A percentile compares a stretch with the other conserved stretches of the same genome.
These are phyloP conservation scores for Colletotrichum camelliae DNA, from an alignment of 2,329 filamentous ascomycete genomes.

Conservation along the genomic window DNA sequence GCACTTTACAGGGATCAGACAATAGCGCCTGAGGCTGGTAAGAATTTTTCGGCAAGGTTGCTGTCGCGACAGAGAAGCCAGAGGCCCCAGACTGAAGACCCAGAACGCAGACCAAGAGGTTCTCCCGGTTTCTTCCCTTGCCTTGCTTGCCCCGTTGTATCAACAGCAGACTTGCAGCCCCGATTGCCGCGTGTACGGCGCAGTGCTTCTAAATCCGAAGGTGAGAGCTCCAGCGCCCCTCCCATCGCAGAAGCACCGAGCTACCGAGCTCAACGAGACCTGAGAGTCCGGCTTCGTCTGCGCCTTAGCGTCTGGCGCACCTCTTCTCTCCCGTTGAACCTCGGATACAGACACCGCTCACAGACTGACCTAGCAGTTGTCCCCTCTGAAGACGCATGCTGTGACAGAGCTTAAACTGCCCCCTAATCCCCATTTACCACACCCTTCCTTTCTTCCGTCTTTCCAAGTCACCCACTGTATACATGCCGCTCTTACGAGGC, in stretches of 20 bases:
- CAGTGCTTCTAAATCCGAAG: background rate
- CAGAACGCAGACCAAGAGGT: background rate
- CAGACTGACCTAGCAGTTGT: background rate
- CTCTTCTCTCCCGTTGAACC: slow-evolving; percentile 7
- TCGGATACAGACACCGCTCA: slow-evolving; percentile 3
- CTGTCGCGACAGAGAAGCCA: background rate
- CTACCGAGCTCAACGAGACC: background rate
- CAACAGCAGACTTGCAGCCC: background rate
- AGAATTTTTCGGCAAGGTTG: slow-evolving; percentile 15
- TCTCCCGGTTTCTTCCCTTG: slow-evolving; percentile 19
- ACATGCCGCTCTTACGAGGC: slow-evolving; percentile 18
- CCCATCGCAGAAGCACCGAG: background rate
- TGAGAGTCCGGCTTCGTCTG: background rate
- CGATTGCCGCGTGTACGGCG: slow-evolving; percentile 2
- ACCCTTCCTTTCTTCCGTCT: background rate
- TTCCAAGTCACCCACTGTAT: background rate
- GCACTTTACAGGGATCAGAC: slow-evolving; percentile 12
- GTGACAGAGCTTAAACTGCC: slow-evolving; percentile 4
- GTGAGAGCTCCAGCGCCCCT: background rate
- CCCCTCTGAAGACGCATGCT: background rate
- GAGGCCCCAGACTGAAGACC: background rate
- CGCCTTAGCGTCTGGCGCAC: slow-evolving; percentile 3
- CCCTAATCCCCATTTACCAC: background rate
- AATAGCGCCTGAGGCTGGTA: slow-evolving; percentile 17
- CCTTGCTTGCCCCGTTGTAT: background rate